Percentiles rank a stretch among this genome's conserved stretches.
Conservation (phyloP, 345 rosid species). For the Populus ilicifolia region DNA sequence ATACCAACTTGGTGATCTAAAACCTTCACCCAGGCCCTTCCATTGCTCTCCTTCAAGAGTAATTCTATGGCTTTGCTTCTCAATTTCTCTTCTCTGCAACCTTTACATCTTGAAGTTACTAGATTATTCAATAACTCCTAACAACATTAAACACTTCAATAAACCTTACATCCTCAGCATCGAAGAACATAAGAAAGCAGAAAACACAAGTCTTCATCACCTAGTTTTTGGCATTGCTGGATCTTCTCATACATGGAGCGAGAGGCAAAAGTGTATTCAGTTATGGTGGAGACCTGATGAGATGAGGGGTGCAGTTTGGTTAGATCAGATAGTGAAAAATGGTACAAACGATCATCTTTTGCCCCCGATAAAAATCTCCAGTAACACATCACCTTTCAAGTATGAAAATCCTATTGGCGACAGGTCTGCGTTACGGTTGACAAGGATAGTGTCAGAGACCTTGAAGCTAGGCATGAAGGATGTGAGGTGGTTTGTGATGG, state of each 20-base stretch:
- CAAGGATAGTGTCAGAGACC: conserved; percentile 64
- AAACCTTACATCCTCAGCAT: too few relatives aligned
- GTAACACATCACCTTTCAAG: conserved; percentile 43
- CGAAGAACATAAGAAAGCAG: too few relatives aligned
- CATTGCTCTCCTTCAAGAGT: too few relatives aligned
- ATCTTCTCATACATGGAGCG: conserved; percentile 59
- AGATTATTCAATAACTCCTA: too few relatives aligned
- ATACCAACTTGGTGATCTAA: too few relatives aligned
- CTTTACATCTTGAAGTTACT: too few relatives aligned
- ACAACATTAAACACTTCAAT: too few relatives aligned
- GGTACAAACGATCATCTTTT: conserved; percentile 16
- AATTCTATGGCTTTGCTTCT: too few relatives aligned
- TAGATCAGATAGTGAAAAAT: conserved; percentile 40
- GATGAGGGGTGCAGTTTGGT: conserved; percentile 72
- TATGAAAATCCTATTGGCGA: conserved; percentile 34
- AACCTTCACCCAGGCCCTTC: too few relatives aligned
- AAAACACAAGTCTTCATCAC: conserved; percentile 43
- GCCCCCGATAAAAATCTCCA: conserved; percentile 52
- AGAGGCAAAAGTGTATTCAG: conserved; percentile 58
- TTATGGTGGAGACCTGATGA: conserved; percentile 59
- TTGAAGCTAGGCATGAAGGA: conserved; percentile 40
- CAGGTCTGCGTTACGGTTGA: conserved; percentile 24
- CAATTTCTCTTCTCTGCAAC: too few relatives aligned
- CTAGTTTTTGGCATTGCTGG: conserved; percentile 72
- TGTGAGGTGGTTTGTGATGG: conserved; percentile 85